These are phyloP conservation scores for Xylariaceae sp. DNA, from an alignment of 2,329 filamentous ascomycete species.

Conservation along the genomic window DNA sequence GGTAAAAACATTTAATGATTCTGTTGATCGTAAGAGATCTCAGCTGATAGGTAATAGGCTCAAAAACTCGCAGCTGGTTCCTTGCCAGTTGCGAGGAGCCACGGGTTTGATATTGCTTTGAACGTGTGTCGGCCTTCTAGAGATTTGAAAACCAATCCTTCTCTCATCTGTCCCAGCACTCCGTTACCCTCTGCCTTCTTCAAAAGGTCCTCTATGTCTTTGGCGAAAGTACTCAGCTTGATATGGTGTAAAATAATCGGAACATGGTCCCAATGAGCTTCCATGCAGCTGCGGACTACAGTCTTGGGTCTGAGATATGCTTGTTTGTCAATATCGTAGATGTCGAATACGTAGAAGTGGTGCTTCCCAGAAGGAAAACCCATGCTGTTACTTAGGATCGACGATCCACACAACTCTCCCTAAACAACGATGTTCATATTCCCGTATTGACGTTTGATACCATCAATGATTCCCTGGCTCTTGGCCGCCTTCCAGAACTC, in stretches of 20 bases:
- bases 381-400: constrained; percentile 38
- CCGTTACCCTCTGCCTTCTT: constrained; percentile 37
- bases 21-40: no score
- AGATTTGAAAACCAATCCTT: constrained; percentile 41
- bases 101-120: constrained; percentile 43
- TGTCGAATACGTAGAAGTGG: constrained; percentile 33
- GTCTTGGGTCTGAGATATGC: constrained; percentile 6
- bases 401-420: constrained; percentile 39
- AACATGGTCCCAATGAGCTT: constrained; percentile 21
- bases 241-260: constrained; percentile 18
- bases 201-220: constrained; percentile 34
- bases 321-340: constrained; percentile 30
- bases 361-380: constrained; percentile 31
- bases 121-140: constrained; percentile 29
- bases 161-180: constrained; percentile 30
- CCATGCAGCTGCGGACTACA: constrained; percentile 12
- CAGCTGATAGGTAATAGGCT: no score
- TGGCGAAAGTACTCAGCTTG: constrained; percentile 13
- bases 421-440: constrained; percentile 37
- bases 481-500: constrained; percentile 36
- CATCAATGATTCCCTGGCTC: constrained; percentile 28
- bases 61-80: no score
- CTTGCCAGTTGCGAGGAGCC: constrained; percentile 32
- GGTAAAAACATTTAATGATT: no score
- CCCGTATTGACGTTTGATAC: constrained; percentile 7